Conservation (phyloP, 805 yeast genomes). For the Wickerhamomyces rabaulensis region DNA sequence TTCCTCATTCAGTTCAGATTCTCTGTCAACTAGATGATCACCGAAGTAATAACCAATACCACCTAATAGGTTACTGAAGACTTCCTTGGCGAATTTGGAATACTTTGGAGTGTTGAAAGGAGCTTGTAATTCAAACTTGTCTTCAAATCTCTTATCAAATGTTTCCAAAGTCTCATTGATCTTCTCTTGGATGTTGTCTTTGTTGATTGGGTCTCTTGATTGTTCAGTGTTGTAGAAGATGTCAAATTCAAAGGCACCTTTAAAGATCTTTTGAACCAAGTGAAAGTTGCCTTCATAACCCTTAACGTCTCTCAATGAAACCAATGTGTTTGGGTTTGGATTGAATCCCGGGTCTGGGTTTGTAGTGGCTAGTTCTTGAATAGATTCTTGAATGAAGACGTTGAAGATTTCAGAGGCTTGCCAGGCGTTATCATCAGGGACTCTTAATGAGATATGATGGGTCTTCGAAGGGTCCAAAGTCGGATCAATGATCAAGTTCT, state of each 20-base stretch:
- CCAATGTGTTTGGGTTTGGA: constrained; percentile 37
- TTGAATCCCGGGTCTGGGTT: constrained; percentile 18
- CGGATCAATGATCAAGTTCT: constrained; percentile 28
- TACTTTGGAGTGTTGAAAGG: constrained; percentile 47
- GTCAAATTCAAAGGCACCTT: constrained; percentile 73
- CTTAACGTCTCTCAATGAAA: constrained; percentile 53
- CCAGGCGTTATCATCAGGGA: constrained; percentile 75
- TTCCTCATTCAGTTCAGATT: constrained; percentile 62
- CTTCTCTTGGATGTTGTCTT: constrained; percentile 21
- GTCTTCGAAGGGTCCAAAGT: constrained; percentile 53
- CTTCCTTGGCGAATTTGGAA: constrained; percentile 63
- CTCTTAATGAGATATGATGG: constrained; percentile 61
- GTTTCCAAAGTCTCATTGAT: constrained; percentile 16
- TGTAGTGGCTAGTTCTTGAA: constrained; percentile 37
- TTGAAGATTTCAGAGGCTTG: constrained; percentile 69
- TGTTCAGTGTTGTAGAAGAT: constrained; percentile 49
- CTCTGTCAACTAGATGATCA: constrained; percentile 73
- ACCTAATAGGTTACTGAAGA: constrained; percentile 79
- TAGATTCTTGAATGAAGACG: constrained; percentile 63
- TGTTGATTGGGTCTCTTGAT: constrained; percentile 35
- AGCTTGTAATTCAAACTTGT: constrained; percentile 42
- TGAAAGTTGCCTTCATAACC: constrained; percentile 72
- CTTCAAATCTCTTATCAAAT: constrained; percentile 50
- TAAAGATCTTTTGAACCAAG: constrained; percentile 67
- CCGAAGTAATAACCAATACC: constrained; percentile 90